A percentile compares a stretch with the other conserved stretches of the same genome.
phyloP scores from a whole-genome alignment of 306 rosid species.

The Vigna trinervia region DNA sequence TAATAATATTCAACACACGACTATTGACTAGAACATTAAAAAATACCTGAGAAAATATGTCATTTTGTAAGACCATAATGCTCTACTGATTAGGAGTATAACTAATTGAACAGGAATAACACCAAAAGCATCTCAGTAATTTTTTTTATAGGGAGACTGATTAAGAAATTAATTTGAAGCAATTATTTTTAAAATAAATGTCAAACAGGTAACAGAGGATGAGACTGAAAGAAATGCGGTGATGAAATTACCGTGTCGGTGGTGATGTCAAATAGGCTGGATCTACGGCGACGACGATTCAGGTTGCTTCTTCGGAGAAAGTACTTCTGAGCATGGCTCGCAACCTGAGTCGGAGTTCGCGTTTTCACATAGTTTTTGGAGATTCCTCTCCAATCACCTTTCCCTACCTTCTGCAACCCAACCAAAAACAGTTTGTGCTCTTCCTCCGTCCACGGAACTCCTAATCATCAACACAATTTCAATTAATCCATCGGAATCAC shows the following conservation, averaged over 20 bases:
- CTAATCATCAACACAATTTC: constrained; percentile 48
- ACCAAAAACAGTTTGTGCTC: constrained; percentile 93
- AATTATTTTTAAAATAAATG: neutral
- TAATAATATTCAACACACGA: constrained; percentile 20
- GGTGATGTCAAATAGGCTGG: constrained; percentile 97
- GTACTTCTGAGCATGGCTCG: constrained; percentile 98
- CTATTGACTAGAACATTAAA: constrained; percentile 12
- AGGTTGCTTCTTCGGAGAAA: constrained; percentile 89
- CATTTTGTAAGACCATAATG: neutral
- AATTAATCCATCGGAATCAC: neutral
- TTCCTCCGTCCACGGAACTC: constrained; percentile 99
- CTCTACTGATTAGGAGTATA: constrained; percentile 3
- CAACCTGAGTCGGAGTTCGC: constrained; percentile 97
- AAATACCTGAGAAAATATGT: constrained; percentile 24
- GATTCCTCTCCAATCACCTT: constrained; percentile 99
- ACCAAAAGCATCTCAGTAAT: constrained; percentile 7
- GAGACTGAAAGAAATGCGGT: neutral
- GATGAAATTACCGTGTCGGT: constrained; percentile 73
- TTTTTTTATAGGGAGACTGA: neutral
- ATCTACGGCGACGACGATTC: constrained; percentile 99
- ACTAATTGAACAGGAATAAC: constrained; percentile 30
- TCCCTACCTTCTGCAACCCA: constrained; percentile 95
- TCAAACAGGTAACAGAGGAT: too few relatives aligned
- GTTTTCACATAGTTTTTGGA: constrained; percentile 96
- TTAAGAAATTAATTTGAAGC: neutral